Evolutionary conservation across 768 basidiomycete species (phyloP).

Genomic region (Mycena sanguinolenta): DNA sequence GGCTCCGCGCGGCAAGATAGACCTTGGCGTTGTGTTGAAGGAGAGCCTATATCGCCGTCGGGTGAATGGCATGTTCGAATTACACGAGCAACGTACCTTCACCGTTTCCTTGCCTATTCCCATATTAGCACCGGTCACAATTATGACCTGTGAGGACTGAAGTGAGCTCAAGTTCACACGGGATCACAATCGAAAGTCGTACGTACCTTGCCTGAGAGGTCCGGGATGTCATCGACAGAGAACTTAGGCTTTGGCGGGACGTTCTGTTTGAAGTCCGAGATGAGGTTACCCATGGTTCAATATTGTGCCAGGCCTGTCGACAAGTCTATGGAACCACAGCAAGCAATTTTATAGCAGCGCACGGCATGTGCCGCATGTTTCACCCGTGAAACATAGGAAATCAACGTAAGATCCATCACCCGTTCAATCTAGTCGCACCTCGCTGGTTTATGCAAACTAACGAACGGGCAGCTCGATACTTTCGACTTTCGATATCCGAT

Average conservation of each 20-base stretch:
- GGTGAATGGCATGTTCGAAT: too few relatives aligned
- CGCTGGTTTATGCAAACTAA: too few relatives aligned
- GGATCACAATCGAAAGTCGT: neutral
- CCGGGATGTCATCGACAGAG: too few relatives aligned
- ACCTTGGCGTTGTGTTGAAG: constrained; percentile 57
- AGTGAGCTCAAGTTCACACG: neutral
- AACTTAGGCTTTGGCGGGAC: constrained; percentile 17
- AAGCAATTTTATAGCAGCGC: too few relatives aligned
- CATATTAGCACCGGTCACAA: constrained; percentile 57
- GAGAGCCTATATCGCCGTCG: constrained; percentile 40
- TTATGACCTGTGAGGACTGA: constrained; percentile 44
- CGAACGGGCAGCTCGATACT: too few relatives aligned
- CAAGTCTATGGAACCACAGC: neutral
- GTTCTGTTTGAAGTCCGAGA: neutral
- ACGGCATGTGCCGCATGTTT: too few relatives aligned
- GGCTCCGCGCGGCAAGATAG: too few relatives aligned
- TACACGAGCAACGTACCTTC: constrained; percentile 52
- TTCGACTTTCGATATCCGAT: too few relatives aligned
- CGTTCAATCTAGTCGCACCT: too few relatives aligned
- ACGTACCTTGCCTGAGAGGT: constrained; percentile 54
- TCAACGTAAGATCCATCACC: too few relatives aligned
- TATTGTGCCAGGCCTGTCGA: too few relatives aligned
- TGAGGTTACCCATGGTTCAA: neutral
- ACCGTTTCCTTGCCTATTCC: constrained; percentile 73
- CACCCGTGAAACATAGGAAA: too few relatives aligned